Base-by-base conservation (phyloP, 2,329 filamentous ascomycete genomes). In the Juglanconis sp. region DNA sequence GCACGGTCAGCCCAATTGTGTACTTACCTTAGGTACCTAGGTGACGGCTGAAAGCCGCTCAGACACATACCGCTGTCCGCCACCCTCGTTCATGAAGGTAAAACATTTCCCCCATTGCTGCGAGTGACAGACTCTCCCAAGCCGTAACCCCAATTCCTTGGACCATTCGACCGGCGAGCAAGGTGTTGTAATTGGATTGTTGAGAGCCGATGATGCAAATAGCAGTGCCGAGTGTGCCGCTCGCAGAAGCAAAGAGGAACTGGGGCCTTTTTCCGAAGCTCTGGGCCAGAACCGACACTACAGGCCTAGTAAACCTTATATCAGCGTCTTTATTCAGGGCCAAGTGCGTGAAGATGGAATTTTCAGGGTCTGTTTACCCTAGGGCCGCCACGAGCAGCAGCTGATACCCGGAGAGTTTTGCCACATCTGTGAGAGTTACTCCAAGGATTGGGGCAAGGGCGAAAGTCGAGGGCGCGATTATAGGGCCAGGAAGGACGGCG, bases 251-350 rank as follows among this genome's bases (percentile, higher is more conserved):
- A 58, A 73, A 69, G 35, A 73, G 67, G 56, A 72, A 73, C 50
- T 72, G 69, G 0, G 71, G 71, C 0, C 71, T 67, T 53, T 73
- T 73, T 2, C 71, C 71, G 52, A 71, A 73, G 51, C 73, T 73
- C 40, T 71, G 68, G 2, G 70, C 71, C 15, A 72, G 64, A 1
- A 72, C 68, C 8, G 70, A 73, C 8, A 73, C 71, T 6, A 72
- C 4, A 5, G 60, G 60, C 13, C 60, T 62, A 15, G 5, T 2
- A 10, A 2, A 34, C 8, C 65, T 67, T 10, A 40, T 44, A 31
- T 10, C 3, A 35, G 24, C 32, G 2, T n/a, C 24, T 24, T 24
- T 24, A 24, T 24, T 24, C 24, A 24, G 24, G 24, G 24, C 15
- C 3, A 10, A 52, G 13, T 15, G 24, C 15, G n/a, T 6, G 5